Evolutionary conservation across 306 rosid species (phyloP), one percentile per base, ranked within the genome.

Genomic region (Echinosophora koreensis): DNA sequence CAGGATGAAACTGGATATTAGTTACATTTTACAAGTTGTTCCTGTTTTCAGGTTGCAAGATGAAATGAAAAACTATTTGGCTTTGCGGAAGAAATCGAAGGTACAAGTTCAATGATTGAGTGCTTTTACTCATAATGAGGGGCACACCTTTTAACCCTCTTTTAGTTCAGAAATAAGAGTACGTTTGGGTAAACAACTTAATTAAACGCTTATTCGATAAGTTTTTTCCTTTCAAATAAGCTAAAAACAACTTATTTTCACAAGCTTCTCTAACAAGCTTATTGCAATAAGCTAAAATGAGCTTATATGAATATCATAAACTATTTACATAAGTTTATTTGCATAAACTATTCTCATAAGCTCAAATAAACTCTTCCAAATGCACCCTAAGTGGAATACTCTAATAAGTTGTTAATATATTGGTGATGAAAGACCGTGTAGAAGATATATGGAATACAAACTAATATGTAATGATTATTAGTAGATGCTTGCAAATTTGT

Each of bases 21-120:
- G 22, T 22, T 22, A 22, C 22, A 22, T 22, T 57, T 83, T 76
- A 81, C 82, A 58, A 71, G 37, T 59, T 80, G 10, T 82, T 61
- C 50, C 22, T 79, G 68, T 58, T 87, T 83, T 78, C 87, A 95
- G 99, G 97, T 85, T 95, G 77, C 97, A 87, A 86, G 81, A 30
- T 51, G 97, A 90, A 87, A 83, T 92, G 96, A 89, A 74, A 73
- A 80, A 57, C 73, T 95, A 88, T 86, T 84, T 95, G 85, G 82
- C 87, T 42, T 47, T 74, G 59, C 84, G 89, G 76, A 87, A 68
- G 81, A 81, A 83, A 76, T 78, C 77, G 61, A 95, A 95, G 97
- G 99, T 95, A 88, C 71, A 58, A 46, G 88, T 92, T 74, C 54
- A 52, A 49, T 54, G 72, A 50, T 67, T 17, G 55, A 73, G 47